Evolutionary conservation across 768 basidiomycete species (phyloP), one percentile per base, ranked within the genome.

Genomic region (Pluteus cervinus): DNA sequence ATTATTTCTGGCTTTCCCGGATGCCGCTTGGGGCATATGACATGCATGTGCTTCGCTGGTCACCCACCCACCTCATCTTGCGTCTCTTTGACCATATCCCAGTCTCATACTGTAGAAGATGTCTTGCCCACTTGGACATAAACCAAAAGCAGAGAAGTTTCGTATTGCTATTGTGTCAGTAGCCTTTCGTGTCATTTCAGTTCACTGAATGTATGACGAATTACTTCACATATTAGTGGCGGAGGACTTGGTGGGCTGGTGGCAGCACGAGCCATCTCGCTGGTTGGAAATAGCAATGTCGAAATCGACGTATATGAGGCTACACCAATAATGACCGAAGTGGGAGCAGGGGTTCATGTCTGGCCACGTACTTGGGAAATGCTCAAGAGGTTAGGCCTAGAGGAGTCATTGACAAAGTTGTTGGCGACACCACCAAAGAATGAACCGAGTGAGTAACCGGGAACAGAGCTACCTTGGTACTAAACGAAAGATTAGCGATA

Each of bases 301-400:
- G 52, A 61, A 1, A 52, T 72, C 4, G 57, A 63, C n/a, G 43
- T 73, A 10, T 73, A 67, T 43, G 71, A 73, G 36, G 56, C 65
- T 7, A 53, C 67, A 2, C 44, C 61, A 0, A 47, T 49, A 15
- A 57, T 73, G 23, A 56, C 59, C 3, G 65, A 68, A 29, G 52
- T 67, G 29, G 71, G 71, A 6, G 70, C 69, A 15, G 71, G 70
- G 1, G 62, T 74, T 29, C 56, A 52, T 2, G 44, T 69, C 4
- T 71, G 60, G 59, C 59, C 56, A 24, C 59, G 67, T 18, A 52
- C 55, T 8, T 64, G 64, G 63, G 59, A 58, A 9, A 55, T 67
- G 5, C 42, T 72, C 47, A 52, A 61, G 22, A 47, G 54, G 3
- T 46, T 73, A 24, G 69, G 64, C 1, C 37, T 73, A 5, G 57